A percentile compares a stretch with the other conserved stretches of the same genome.
phyloP scores from a whole-genome alignment of 2,329 filamentous ascomycete species.

The Colletotrichum cuscutae region DNA sequence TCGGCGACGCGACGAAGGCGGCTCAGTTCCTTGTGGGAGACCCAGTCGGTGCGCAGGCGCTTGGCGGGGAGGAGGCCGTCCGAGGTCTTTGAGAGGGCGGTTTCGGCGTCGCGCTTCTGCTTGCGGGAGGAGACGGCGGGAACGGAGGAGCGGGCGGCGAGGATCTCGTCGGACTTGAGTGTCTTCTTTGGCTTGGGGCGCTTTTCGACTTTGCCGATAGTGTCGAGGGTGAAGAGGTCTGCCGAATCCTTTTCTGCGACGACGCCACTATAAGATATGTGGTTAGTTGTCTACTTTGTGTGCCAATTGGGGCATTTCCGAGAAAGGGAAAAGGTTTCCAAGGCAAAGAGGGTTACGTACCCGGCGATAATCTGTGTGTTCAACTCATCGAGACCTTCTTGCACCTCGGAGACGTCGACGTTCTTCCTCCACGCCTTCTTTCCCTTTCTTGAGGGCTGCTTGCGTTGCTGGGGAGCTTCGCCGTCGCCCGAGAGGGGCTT shows the following conservation, averaged over 20 bases:
- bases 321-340: not conserved
- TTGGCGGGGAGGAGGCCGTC: slow-evolving; percentile 81
- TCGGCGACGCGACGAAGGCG: slow-evolving; percentile 84
- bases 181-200: slow-evolving; percentile 76
- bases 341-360: slow-evolving; percentile 56
- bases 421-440: slow-evolving; percentile 99
- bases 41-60: slow-evolving; percentile 79
- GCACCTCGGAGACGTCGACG: slow-evolving; percentile 89
- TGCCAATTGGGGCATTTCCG: not conserved
- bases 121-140: slow-evolving; percentile 84
- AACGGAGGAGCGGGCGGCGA: slow-evolving; percentile 84
- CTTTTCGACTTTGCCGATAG: slow-evolving; percentile 74
- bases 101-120: slow-evolving; percentile 53
- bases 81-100: slow-evolving; percentile 67
- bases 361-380: slow-evolving; percentile 93
- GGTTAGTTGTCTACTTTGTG: not conserved
- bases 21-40: slow-evolving; percentile 85
- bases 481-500: slow-evolving; percentile 58
- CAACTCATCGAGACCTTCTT: slow-evolving; percentile 82
- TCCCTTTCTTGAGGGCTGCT: slow-evolving; percentile 92
- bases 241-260: slow-evolving; percentile 84
- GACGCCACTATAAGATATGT: slow-evolving; percentile 71
- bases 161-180: slow-evolving; percentile 91
- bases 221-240: slow-evolving; percentile 88
- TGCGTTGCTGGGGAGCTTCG: slow-evolving; percentile 80